Conservation (phyloP, 75 land plant species). For the Ceratopteris richardii region DNA sequence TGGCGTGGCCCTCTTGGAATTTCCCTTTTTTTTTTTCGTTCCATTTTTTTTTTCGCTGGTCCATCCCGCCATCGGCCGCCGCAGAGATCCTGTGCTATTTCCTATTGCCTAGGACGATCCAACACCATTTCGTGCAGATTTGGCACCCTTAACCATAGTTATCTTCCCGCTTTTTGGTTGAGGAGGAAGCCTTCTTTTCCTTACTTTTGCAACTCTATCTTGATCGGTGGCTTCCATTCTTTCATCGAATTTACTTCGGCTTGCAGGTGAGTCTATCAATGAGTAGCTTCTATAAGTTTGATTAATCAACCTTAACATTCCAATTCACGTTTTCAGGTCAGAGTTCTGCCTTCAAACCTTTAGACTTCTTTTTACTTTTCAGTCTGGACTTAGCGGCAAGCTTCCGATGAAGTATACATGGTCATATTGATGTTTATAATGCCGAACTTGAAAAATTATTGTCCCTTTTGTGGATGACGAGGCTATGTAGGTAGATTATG, state of each 20-base stretch:
- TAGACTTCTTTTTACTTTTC: no score
- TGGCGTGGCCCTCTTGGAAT: neutral
- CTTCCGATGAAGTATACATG: no score
- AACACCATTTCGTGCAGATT: slow-evolving; percentile 1
- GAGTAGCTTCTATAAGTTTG: neutral
- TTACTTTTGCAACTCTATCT: neutral
- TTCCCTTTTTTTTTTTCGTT: neutral
- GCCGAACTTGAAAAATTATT: no score
- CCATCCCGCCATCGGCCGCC: neutral
- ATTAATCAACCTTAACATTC: neutral
- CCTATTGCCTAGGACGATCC: neutral
- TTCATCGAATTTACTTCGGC: neutral
- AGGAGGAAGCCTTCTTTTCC: neutral
- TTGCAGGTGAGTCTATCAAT: neutral
- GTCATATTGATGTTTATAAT: no score
- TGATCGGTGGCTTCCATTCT: neutral
- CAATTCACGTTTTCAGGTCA: no score
- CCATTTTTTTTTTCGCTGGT: neutral
- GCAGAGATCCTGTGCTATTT: slow-evolving; percentile 3
- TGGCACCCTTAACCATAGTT: neutral
- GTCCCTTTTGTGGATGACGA: no score
- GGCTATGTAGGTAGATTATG: no score
- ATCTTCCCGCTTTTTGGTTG: neutral
- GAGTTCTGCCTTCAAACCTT: no score
- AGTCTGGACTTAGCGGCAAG: no score